A percentile compares a stretch with the other conserved stretches of the same genome.
Conservation (phyloP, 2,329 filamentous ascomycete genomes). For the Penicillium sp. region DNA sequence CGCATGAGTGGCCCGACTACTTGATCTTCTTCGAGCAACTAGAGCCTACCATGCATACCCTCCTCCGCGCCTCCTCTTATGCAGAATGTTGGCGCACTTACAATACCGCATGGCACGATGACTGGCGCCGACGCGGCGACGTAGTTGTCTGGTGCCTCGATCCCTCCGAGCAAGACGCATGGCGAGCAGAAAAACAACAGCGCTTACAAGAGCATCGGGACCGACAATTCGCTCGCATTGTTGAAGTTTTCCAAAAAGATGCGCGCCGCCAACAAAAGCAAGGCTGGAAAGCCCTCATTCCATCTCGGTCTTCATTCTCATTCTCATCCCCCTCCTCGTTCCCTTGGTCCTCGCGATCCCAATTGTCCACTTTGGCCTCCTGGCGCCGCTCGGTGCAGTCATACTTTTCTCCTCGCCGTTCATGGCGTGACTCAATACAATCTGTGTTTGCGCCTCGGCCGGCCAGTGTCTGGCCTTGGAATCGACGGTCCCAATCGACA, state of each 20-base stretch:
- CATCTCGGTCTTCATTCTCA: conserved; percentile 12
- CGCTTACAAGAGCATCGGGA: conserved; percentile 33
- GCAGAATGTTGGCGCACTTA: conserved; percentile 62
- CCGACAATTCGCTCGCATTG: conserved; percentile 41
- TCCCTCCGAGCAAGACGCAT: conserved; percentile 38
- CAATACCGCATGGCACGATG: conserved; percentile 67
- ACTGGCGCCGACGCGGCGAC: conserved; percentile 63
- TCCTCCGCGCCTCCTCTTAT: conserved; percentile 55
- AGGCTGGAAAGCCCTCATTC: conserved; percentile 16
- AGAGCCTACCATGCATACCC: conserved; percentile 52
- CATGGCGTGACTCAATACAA: conserved; percentile 20
- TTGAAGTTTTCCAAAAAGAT: conserved; percentile 38
- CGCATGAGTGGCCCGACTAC: conserved; percentile 54
- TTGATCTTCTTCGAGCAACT: conserved; percentile 61
- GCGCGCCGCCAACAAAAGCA: conserved; percentile 19
- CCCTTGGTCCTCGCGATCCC: conserved; percentile 9
- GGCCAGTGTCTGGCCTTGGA: conserved; percentile 25
- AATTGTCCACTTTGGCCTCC: conserved; percentile 15
- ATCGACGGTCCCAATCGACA: conserved; percentile 11
- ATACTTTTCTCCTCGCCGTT: conserved; percentile 18
- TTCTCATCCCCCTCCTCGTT: conserved; percentile 3
- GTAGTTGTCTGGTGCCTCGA: conserved; percentile 63
- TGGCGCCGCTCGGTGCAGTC: conserved; percentile 25
- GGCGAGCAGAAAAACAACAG: conserved; percentile 36
- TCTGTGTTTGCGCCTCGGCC: conserved; percentile 18